phyloP scores from a whole-genome alignment of 345 rosid species.

The Murraya paniculata region DNA sequence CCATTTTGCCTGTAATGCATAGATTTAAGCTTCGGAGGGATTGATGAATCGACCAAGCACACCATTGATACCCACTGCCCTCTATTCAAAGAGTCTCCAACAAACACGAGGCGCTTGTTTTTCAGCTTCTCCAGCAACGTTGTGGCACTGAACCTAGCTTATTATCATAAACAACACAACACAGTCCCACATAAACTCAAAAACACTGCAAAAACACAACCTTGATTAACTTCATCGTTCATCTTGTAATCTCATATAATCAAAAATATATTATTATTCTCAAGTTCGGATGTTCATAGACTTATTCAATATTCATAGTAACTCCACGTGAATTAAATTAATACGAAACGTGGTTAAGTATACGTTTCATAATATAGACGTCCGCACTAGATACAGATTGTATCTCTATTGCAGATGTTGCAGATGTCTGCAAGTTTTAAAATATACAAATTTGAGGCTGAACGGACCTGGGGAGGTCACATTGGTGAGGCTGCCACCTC shows the following conservation, averaged over 20 bases:
- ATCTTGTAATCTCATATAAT: background rate
- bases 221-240: background rate
- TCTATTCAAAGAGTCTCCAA: slow-evolving; percentile 88
- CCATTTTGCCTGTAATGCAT: slow-evolving; percentile 58
- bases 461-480: slow-evolving; percentile 72
- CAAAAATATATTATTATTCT: background rate
- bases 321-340: background rate
- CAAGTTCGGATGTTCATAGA: background rate
- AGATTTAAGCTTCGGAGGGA: slow-evolving; percentile 51
- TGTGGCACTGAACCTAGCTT: slow-evolving; percentile 72
- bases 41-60: slow-evolving; percentile 66
- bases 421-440: background rate
- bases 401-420: fast-evolving
- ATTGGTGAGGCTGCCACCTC: slow-evolving; percentile 90
- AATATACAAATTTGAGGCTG: background rate
- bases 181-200: slow-evolving; percentile 15
- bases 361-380: background rate
- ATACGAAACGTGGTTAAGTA: background rate
- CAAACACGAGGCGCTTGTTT: slow-evolving; percentile 87
- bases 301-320: background rate
- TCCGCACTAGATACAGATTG: no score
- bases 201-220: slow-evolving; percentile 9
- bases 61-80: slow-evolving; percentile 95
- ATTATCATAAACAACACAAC: slow-evolving; percentile 22
- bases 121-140: slow-evolving; percentile 70